Evolutionary conservation across 2,329 filamentous ascomycete genomes (phyloP), one percentile per base, ranked within the genome.

Genomic region (Rutstroemia sp.): DNA sequence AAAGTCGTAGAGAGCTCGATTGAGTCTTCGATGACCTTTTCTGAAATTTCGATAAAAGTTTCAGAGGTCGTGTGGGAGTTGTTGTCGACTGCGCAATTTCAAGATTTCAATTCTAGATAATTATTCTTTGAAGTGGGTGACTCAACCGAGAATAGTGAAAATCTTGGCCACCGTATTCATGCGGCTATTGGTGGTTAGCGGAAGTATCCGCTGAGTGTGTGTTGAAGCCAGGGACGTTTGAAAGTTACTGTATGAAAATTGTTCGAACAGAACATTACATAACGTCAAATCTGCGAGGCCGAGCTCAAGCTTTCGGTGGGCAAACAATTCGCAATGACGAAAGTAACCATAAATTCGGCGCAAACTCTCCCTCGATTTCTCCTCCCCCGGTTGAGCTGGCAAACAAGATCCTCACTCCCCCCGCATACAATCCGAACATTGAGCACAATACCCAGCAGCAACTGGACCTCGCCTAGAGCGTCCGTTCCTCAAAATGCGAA

Each of bases 381-480:
- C 5, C 64, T 70, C 23, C 68, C 68, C 16, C 63, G 53, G 51
- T 57, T 70, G 30, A 70, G 68, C 61, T 70, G 68, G 68, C 65
- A 68, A 55, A 42, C 60, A 45, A 46, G 53, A 51, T 42, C 37
- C 38, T 37, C 58, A 16, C 49, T 62, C 16, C 34, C 57, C 27
- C 60, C 61, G 42, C 60, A 57, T 23, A 58, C 57, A 49, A 42
- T 60, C 27, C 62, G 64, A 60, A 59, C 65, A 48, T 55, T 67
- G 30, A 65, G 60, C 54, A 63, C 61, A 7, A 44, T 61, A 30
- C 48, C 53, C 42, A 49, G 52, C 9, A 48, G 52, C 8, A 61
- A 37, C 58, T 9, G 61, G 14, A 42, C 21, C 44, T 46, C 14
- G 23, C 21, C 27, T 7, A 8, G 10, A 48, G 25, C 25, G 30